These are phyloP conservation scores for Tripterygium wilfordii DNA, from an alignment of 177 flowering plant species.

Conservation along the genomic window DNA sequence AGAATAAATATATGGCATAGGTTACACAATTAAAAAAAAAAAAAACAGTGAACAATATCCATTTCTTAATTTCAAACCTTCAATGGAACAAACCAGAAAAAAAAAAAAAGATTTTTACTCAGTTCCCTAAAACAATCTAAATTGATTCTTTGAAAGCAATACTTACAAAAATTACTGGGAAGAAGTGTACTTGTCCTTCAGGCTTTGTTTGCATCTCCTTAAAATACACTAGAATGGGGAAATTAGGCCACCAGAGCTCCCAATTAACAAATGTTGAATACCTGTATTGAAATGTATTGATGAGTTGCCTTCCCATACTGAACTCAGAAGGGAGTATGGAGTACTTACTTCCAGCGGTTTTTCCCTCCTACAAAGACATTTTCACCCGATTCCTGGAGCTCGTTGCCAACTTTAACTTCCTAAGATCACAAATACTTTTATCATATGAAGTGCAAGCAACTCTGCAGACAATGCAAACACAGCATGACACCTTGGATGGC, in stretches of 20 bases:
- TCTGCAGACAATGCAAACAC: too few relatives aligned
- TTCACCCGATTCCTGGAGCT: conserved; percentile 82
- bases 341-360: conserved; percentile 96
- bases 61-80: too few relatives aligned
- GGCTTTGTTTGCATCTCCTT: conserved; percentile 94
- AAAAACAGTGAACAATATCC: too few relatives aligned
- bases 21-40: too few relatives aligned
- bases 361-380: conserved; percentile 93
- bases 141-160: too few relatives aligned
- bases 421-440: conserved; percentile 25
- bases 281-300: conserved; percentile 24
- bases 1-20: conserved; percentile 1
- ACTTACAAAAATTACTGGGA: conserved; percentile 93
- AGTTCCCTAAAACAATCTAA: too few relatives aligned
- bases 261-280: conserved; percentile 90
- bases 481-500: too few relatives aligned
- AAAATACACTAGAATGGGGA: conserved; percentile 85
- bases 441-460: too few relatives aligned
- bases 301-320: not conserved
- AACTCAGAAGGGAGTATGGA: not conserved
- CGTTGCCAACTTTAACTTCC: conserved; percentile 88
- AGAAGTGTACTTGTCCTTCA: conserved; percentile 94
- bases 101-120: too few relatives aligned
- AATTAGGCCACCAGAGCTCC: conserved; percentile 98
- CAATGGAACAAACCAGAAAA: too few relatives aligned